Conservation (phyloP, 1,284 basidiomycete species). For the Leccinum brunneo-olivaceum region DNA sequence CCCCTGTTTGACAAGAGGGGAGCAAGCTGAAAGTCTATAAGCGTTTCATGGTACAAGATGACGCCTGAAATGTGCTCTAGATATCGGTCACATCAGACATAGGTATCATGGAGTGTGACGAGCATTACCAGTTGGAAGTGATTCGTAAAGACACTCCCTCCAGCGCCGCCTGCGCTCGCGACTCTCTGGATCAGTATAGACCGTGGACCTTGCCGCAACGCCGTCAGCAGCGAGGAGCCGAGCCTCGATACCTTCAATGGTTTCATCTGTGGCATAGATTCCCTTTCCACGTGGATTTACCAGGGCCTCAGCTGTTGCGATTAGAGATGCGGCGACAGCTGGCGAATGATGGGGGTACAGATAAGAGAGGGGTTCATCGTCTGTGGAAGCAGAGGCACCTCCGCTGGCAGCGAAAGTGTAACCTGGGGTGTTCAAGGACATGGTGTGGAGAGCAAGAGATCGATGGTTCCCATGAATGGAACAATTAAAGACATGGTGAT, state of each 20-base stretch:
- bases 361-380: constrained; percentile 20
- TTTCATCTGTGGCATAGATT: constrained; percentile 50
- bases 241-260: constrained; percentile 38
- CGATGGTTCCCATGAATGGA: constrained; percentile 1
- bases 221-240: constrained; percentile 35
- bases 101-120: neutral
- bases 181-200: constrained; percentile 33
- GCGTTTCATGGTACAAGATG: constrained; percentile 43
- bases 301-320: constrained; percentile 36
- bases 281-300: constrained; percentile 45
- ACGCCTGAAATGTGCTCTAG: constrained; percentile 46
- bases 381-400: neutral
- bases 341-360: constrained; percentile 39
- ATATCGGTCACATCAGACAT: neutral
- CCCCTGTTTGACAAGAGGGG: constrained; percentile 37
- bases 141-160: constrained; percentile 40
- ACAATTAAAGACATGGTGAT: constrained; percentile 2
- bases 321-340: constrained; percentile 37
- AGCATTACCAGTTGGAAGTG: constrained; percentile 34
- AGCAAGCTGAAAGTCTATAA: constrained; percentile 42
- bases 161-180: constrained; percentile 36
- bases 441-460: constrained; percentile 8
- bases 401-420: constrained; percentile 19
- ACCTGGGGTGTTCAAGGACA: constrained; percentile 23
- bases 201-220: constrained; percentile 20